These are phyloP conservation scores for Xylaria venustula DNA, from an alignment of 495 filamentous ascomycete genomes.

Conservation along the genomic window DNA sequence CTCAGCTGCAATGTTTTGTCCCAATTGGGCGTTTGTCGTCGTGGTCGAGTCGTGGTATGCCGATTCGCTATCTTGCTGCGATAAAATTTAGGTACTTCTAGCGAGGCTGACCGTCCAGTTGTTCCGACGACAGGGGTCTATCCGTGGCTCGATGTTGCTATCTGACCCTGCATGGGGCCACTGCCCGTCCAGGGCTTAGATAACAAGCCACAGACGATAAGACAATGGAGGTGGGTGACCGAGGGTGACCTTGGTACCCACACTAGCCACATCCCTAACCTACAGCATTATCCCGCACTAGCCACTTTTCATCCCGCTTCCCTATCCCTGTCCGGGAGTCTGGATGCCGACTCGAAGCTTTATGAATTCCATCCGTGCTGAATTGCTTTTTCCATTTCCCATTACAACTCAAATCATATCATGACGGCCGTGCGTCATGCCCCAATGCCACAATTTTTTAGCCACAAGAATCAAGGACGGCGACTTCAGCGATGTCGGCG, in stretches of 20 bases:
- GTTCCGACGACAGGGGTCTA: not conserved
- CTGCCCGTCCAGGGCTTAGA: no score
- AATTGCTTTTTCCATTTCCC: not conserved
- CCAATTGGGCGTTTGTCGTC: not conserved
- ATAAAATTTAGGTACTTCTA: not conserved
- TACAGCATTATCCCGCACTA: no score
- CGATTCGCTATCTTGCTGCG: not conserved
- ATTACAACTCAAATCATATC: not conserved
- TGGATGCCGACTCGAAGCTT: not conserved
- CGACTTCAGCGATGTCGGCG: not conserved
- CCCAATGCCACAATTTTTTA: no score
- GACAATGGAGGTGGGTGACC: not conserved
- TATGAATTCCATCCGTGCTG: not conserved
- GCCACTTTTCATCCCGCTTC: not conserved
- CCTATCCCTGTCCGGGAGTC: not conserved
- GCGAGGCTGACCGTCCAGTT: conserved; percentile 1
- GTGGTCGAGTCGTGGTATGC: not conserved
- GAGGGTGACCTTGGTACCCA: no score
- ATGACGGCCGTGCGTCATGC: not conserved
- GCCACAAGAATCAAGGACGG: not conserved
- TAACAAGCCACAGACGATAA: no score
- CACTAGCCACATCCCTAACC: not conserved
- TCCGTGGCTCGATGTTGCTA: not conserved
- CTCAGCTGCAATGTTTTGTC: not conserved
- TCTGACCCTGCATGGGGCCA: no score